A percentile compares a stretch with the other conserved stretches of the same genome.
Evolutionary conservation across 345 rosid genomes (phyloP).

Genomic region (Geranium brycei): DNA sequence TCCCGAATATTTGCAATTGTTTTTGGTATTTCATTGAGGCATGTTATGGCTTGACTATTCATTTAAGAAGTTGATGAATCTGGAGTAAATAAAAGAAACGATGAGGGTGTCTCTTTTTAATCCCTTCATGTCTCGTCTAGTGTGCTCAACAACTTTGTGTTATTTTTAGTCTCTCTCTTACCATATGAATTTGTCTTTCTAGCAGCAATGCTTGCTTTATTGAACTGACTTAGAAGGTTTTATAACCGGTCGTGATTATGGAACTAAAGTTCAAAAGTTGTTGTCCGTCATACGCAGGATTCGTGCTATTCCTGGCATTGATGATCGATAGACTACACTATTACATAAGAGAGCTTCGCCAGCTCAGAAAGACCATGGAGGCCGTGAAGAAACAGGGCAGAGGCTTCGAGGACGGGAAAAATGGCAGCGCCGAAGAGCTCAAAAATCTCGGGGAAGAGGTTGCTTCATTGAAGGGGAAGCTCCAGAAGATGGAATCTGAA

Average conservation of each 20-base stretch:
- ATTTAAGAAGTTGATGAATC: too few species aligned
- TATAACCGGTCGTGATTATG: not conserved
- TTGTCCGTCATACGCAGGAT: conserved; percentile 32
- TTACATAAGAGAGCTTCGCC: conserved; percentile 66
- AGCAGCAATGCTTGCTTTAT: not conserved
- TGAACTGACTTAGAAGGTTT: not conserved
- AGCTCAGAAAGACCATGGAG: conserved; percentile 70
- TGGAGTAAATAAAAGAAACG: too few species aligned
- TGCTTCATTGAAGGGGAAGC: conserved; percentile 23
- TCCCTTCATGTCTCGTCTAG: too few species aligned
- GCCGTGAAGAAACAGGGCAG: conserved; percentile 57
- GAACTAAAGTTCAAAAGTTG: not conserved
- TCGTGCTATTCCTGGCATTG: conserved; percentile 54
- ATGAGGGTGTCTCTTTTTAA: too few species aligned
- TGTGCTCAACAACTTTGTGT: too few species aligned
- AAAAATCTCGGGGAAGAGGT: conserved; percentile 43
- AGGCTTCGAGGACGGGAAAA: conserved; percentile 45
- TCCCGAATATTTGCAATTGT: too few species aligned
- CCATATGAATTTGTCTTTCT: too few species aligned
- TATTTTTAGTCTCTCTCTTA: too few species aligned
- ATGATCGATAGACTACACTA: conserved; percentile 87
- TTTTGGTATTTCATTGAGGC: too few species aligned
- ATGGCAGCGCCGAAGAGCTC: conserved; percentile 26
- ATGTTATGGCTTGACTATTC: too few species aligned
- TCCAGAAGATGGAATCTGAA: conserved; percentile 41